These are phyloP conservation scores for Pyrenopolyporus hunteri DNA, from an alignment of 495 filamentous ascomycete genomes.

Conservation along the genomic window DNA sequence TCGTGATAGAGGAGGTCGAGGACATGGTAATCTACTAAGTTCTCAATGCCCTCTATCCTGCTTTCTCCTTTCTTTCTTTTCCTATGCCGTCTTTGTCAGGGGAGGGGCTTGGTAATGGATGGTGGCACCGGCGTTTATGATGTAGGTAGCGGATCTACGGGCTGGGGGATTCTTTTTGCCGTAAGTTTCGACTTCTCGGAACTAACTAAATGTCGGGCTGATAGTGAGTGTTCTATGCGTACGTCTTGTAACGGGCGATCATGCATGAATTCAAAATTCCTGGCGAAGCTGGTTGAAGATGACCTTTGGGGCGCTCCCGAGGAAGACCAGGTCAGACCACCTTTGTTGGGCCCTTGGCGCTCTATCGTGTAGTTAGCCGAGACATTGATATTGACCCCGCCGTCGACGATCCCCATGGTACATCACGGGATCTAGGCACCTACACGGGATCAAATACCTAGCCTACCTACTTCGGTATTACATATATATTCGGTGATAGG, in stretches of 20 bases:
- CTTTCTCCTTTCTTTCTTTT: slow-evolving; percentile 12
- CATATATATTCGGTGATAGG: background rate
- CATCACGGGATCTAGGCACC: background rate
- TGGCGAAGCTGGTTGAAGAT: slow-evolving; percentile 1
- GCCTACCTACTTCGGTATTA: background rate
- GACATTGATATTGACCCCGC: too few relatives aligned
- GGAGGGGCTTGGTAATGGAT: slow-evolving; percentile 1
- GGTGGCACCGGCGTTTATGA: slow-evolving; percentile 17
- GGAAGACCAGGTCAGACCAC: background rate
- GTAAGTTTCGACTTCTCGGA: slow-evolving; percentile 35
- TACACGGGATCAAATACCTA: too few relatives aligned
- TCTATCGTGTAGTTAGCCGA: background rate
- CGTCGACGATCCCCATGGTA: background rate
- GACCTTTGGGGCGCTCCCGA: background rate
- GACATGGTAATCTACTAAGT: slow-evolving; percentile 84
- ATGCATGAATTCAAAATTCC: background rate
- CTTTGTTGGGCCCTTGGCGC: background rate
- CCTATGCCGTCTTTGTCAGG: background rate
- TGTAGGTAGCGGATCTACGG: slow-evolving; percentile 10
- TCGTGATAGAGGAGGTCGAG: slow-evolving; percentile 76
- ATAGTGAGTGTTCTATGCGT: slow-evolving; percentile 22
- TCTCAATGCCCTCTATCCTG: background rate
- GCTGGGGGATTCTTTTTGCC: background rate
- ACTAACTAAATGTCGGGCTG: slow-evolving; percentile 9
- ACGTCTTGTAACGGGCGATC: background rate